These are phyloP conservation scores for Hymenoscyphus fraxineus DNA, from an alignment of 2,329 filamentous ascomycete genomes.

Conservation along the genomic window DNA sequence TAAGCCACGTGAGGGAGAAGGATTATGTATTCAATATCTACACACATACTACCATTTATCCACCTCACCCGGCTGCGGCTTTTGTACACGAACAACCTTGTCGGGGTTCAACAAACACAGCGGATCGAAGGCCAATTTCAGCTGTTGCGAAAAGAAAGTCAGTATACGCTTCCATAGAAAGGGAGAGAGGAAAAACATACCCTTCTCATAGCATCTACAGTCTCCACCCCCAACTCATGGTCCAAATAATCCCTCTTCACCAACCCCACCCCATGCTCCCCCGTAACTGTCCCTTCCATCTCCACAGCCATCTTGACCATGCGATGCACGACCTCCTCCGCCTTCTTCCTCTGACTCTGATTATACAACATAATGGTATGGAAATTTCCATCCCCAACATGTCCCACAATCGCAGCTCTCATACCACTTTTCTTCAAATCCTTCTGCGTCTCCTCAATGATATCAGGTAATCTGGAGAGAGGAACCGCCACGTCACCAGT, in stretches of 20 bases:
- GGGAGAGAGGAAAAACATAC: constrained; percentile 40
- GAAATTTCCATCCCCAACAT: constrained; percentile 78
- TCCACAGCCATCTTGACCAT: constrained; percentile 86
- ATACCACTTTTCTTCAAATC: constrained; percentile 56
- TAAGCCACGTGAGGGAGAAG: neutral
- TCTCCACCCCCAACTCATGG: constrained; percentile 70
- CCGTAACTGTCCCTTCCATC: constrained; percentile 81
- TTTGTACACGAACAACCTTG: constrained; percentile 63
- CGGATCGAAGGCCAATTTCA: constrained; percentile 78
- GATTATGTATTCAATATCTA: constrained; percentile 4
- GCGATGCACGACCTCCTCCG: constrained; percentile 69
- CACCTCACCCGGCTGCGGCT: constrained; percentile 46
- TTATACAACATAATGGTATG: constrained; percentile 64
- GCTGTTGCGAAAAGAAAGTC: constrained; percentile 40
- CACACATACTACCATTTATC: constrained; percentile 39
- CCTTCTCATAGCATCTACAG: constrained; percentile 80
- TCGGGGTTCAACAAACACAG: constrained; percentile 63
- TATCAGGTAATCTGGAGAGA: constrained; percentile 66
- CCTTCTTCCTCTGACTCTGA: constrained; percentile 61
- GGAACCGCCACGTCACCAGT: constrained; percentile 85
- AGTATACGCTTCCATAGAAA: neutral
- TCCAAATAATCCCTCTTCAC: constrained; percentile 81
- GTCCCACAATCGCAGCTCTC: constrained; percentile 62
- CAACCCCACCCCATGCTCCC: constrained; percentile 79
- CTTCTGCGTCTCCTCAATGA: constrained; percentile 73